These are phyloP conservation scores for Claviceps citrina DNA, from an alignment of 2,329 filamentous ascomycete genomes.

Conservation along the genomic window DNA sequence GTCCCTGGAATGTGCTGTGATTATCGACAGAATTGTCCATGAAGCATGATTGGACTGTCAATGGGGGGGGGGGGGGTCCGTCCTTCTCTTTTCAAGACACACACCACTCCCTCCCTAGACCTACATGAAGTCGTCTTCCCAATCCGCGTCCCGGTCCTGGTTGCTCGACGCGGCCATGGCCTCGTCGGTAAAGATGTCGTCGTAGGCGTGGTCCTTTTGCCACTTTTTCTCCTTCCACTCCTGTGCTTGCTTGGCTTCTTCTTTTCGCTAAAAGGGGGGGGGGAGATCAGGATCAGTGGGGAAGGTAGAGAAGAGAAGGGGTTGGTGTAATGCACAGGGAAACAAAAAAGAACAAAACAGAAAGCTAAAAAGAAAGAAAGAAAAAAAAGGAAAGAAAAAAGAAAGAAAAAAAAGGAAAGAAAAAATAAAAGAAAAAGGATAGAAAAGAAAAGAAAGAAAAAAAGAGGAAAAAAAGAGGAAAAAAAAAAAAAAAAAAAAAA, in stretches of 20 bases:
- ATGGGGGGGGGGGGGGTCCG: too few relatives aligned
- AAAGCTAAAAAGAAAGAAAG: background rate
- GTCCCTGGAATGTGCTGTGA: too few relatives aligned
- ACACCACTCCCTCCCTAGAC: too few relatives aligned
- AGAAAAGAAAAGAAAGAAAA: background rate
- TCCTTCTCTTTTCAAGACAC: too few relatives aligned
- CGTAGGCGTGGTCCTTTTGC: constrained; percentile 96
- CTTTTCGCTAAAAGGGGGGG: constrained; percentile 48
- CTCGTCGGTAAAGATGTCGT: constrained; percentile 76
- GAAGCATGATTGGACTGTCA: too few relatives aligned
- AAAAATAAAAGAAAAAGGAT: background rate
- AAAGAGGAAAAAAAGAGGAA: background rate
- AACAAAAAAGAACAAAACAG: too few relatives aligned
- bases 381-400: background rate
- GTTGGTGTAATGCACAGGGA: background rate
- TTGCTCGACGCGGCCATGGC: constrained; percentile 67
- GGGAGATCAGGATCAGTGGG: background rate
- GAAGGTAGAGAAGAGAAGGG: too few relatives aligned
- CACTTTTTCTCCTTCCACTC: constrained; percentile 81
- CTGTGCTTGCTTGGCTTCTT: constrained; percentile 56
- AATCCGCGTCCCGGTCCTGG: constrained; percentile 62
- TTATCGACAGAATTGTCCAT: too few relatives aligned
- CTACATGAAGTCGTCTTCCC: constrained; percentile 89
- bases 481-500: background rate
- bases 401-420: background rate